Evolutionary conservation across 2,329 filamentous ascomycete genomes (phyloP).

Genomic region (Penicillium brevicompactum): DNA sequence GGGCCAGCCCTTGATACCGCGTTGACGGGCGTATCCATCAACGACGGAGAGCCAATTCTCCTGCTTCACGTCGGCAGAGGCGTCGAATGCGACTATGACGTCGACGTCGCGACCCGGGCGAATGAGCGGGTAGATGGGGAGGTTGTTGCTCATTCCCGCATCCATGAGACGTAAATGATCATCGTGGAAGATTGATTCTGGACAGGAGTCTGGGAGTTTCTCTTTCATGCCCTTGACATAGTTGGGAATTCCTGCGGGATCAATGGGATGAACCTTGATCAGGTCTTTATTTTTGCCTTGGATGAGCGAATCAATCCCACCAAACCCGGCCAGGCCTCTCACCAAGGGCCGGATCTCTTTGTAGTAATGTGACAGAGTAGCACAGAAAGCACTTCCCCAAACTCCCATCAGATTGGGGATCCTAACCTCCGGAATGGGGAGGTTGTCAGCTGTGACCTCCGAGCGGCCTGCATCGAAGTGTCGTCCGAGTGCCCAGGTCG

Average conservation of each 20-base stretch:
- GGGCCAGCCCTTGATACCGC: conserved; percentile 92
- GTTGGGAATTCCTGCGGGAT: conserved; percentile 88
- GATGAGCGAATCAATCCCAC: conserved; percentile 77
- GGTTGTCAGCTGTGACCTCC: conserved; percentile 63
- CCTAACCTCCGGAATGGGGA: conserved; percentile 78
- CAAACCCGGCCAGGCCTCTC: conserved; percentile 72
- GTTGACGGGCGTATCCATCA: conserved; percentile 88
- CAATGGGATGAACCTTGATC: conserved; percentile 90
- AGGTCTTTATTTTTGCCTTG: conserved; percentile 80
- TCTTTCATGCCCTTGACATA: conserved; percentile 80
- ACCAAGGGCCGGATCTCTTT: conserved; percentile 86
- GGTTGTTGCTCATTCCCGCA: conserved; percentile 97
- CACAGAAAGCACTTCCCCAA: conserved; percentile 97
- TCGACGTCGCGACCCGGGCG: conserved; percentile 87
- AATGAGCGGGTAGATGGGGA: conserved; percentile 92
- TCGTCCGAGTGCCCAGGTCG: conserved; percentile 88
- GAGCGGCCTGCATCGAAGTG: conserved; percentile 74
- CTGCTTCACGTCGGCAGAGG: conserved; percentile 86
- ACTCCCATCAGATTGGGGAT: conserved; percentile 85
- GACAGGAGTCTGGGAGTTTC: conserved; percentile 73
- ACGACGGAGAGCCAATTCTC: conserved; percentile 95
- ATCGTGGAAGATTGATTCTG: conserved; percentile 70
- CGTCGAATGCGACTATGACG: conserved; percentile 89
- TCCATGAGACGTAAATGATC: conserved; percentile 87
- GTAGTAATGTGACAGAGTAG: conserved; percentile 94